phyloP scores from a whole-genome alignment of 169 alveolate genomes.

The Plasmodium billcollinsi region DNA sequence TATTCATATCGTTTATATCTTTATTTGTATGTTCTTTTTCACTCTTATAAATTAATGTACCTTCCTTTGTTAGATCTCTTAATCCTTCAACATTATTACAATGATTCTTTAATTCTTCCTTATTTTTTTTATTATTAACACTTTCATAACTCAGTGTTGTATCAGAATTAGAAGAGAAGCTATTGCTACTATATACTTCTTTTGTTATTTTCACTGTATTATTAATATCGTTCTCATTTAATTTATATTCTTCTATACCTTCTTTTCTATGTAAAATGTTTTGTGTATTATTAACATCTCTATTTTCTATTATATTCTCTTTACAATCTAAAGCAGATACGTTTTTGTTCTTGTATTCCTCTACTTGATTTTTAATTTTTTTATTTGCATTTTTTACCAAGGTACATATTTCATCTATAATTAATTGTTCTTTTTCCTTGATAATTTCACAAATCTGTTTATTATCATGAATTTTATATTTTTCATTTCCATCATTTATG shows the following conservation, averaged over 20 bases:
- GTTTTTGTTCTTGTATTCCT: neutral
- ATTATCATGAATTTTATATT: no score
- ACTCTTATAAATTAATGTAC: neutral
- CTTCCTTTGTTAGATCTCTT: conserved; percentile 3
- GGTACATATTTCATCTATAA: neutral
- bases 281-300: neutral
- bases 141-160: neutral
- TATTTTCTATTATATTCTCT: neutral
- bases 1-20: neutral
- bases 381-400: neutral
- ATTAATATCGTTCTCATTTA: neutral
- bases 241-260: neutral
- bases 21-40: neutral
- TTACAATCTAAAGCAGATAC: neutral
- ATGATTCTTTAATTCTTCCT: neutral
- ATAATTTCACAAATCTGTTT: no score
- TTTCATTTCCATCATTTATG: no score
- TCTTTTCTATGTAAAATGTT: neutral
- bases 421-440: neutral
- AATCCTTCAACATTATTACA: neutral
- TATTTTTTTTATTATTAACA: conserved; percentile 2
- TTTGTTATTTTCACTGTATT: conserved; percentile 31
- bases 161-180: conserved; percentile 7
- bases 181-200: conserved; percentile 16
- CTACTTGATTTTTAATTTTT: neutral